Base-by-base conservation (phyloP, 768 basidiomycete species). In the Pleurotus tuber-regium region DNA sequence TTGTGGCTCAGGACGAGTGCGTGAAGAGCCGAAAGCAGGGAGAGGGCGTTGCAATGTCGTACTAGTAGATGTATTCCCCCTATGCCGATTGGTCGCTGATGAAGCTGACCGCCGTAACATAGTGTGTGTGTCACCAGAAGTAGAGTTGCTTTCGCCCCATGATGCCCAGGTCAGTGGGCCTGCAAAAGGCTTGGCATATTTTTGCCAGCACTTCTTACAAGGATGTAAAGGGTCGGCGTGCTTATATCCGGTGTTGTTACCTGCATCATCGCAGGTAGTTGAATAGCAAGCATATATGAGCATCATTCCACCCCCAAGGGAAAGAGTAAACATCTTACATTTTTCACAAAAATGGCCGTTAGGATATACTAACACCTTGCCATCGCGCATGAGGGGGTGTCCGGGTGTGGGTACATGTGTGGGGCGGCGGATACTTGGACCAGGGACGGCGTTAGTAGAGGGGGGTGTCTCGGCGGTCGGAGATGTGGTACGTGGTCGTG, bases 161-260 rank as follows among this genome's bases (percentile, higher is more conserved):
- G 46, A 78, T 9, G 74, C 75, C 59, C 82, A 84, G 0, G 74
- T 70, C 12, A 90, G 66, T 4, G 86, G 78, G 2, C 86, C 86
- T 0, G 71, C 60, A 64, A 83, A 92, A 0, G 76, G 71, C 56
- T 78, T 82, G 0, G 76, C 74, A 65, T 85, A 84, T 57, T 82
- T 84, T 4, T 75, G 68, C 90, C 89, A 92, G 69, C 91, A 92
- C 51, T 77, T 79, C 52, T 74, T 71, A 61, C 90, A 91, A 4
- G 89, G 86, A 51, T 81, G 70, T 1, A 72, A 62, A 0, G 87
- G 86, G 63, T 91, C 87, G 30, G 69, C 70, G 51, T 77, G 71
- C 64, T 88, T 89, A 68, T 84, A 92, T 2, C 90, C 89, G 0
- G 77, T 80, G 63, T 92, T 92, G 31, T 71, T 70, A 58, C 89